Percentiles rank a stretch among this genome's conserved stretches.
Conservation (phyloP, 2,329 filamentous ascomycete genomes). For the Exophiala sp. region DNA sequence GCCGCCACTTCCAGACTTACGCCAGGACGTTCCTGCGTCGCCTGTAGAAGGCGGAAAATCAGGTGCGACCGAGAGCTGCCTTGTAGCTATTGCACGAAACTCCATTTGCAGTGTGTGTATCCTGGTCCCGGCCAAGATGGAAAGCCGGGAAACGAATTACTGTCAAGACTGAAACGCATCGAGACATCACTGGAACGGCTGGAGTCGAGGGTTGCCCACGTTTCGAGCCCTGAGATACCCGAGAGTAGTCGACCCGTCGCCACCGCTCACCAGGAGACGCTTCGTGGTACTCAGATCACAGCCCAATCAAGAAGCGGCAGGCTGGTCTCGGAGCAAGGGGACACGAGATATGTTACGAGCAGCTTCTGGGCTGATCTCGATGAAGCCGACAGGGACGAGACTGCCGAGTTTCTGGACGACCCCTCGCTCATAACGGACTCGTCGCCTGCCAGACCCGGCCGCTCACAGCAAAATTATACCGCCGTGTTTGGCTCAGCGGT, state of each 20-base stretch:
- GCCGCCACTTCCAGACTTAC: neutral
- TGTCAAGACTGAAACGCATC: conserved; percentile 7
- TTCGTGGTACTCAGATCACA: neutral
- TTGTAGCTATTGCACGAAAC: conserved; percentile 58
- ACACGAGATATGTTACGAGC: conserved; percentile 59
- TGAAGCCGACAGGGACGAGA: conserved; percentile 41
- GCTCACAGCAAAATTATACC: neutral
- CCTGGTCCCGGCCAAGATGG: conserved; percentile 25
- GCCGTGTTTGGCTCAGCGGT: neutral
- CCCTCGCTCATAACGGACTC: neutral
- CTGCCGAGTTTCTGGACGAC: neutral
- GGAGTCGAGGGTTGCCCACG: neutral
- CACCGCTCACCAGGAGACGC: neutral
- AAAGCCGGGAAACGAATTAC: conserved; percentile 1
- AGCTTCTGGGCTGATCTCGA: conserved; percentile 59
- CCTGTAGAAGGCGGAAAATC: conserved; percentile 70
- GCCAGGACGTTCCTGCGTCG: conserved; percentile 53
- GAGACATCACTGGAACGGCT: conserved; percentile 7
- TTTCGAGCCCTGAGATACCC: neutral
- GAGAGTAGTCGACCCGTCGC: neutral
- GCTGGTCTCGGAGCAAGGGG: conserved; percentile 56
- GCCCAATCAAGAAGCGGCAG: conserved; percentile 37
- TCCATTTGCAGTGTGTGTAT: conserved; percentile 35
- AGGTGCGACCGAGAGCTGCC: conserved; percentile 73
- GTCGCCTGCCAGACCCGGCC: neutral